A percentile compares a stretch with the other conserved stretches of the same genome.
Evolutionary conservation across 352 stramenopile genomes (phyloP).

Genomic region (Phytophthora megakarya): DNA sequence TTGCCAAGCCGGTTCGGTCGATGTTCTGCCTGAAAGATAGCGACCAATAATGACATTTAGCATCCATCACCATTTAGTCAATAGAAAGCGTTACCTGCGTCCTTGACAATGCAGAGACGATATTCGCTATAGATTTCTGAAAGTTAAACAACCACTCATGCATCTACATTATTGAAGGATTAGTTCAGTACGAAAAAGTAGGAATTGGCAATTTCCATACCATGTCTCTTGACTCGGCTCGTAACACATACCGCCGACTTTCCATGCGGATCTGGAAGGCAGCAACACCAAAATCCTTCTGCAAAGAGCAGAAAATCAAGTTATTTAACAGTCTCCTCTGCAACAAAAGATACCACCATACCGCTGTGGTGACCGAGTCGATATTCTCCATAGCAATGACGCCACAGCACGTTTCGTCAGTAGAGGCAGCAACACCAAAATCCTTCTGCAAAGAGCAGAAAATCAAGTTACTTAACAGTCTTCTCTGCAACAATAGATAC

Average conservation of each 20-base stretch:
- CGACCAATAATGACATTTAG: constrained; percentile 19
- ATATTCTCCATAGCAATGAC: constrained; percentile 85
- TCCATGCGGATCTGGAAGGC: constrained; percentile 86
- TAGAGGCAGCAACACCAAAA: constrained; percentile 67
- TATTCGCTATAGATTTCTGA: constrained; percentile 89
- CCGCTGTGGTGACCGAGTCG: constrained; percentile 83
- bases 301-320: too few relatives aligned
- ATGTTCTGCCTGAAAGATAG: constrained; percentile 44
- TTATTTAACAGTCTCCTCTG: too few relatives aligned
- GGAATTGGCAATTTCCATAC: constrained; percentile 36
- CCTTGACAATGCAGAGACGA: constrained; percentile 77
- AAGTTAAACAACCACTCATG: constrained; percentile 91
- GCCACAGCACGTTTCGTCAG: constrained; percentile 64
- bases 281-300: constrained; percentile 84
- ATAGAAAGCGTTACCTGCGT: constrained; percentile 46
- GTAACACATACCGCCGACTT: constrained; percentile 78
- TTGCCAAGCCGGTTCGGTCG: constrained; percentile 55
- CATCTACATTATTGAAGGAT: constrained; percentile 54
- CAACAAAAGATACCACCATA: constrained; percentile 36
- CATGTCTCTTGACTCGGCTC: constrained; percentile 81
- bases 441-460: constrained; percentile 89
- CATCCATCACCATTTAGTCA: neutral
- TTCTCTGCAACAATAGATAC: constrained; percentile 18
- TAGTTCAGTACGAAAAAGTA: constrained; percentile 5
- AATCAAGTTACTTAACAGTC: too few relatives aligned